phyloP scores from a whole-genome alignment of 768 basidiomycete species.

The Naganishia friedmannii region DNA sequence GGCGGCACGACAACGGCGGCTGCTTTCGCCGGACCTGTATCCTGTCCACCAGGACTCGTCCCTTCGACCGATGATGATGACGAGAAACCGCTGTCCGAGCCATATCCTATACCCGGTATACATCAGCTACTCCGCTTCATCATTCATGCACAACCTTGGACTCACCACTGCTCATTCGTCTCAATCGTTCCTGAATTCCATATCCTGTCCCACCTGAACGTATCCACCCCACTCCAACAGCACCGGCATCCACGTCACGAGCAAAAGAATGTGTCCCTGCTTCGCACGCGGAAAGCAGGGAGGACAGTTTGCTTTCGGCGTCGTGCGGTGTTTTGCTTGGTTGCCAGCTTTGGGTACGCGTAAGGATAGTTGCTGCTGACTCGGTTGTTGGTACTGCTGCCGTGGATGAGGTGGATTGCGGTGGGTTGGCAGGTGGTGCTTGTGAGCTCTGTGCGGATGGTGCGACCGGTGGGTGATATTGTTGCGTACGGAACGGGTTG shows the following conservation, averaged over 20 bases:
- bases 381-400: not conserved
- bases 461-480: not conserved
- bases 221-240: too few relatives aligned
- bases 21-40: not conserved
- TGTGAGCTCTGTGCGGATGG: not conserved
- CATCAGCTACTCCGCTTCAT: not conserved
- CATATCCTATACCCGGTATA: not conserved
- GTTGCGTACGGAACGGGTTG: constrained; percentile 5
- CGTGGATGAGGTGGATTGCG: not conserved
- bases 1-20: not conserved
- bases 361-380: not conserved
- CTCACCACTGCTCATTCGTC: constrained; percentile 6
- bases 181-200: not conserved
- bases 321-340: not conserved
- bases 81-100: constrained; percentile 3
- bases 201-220: not conserved
- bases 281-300: constrained; percentile 4
- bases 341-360: not conserved
- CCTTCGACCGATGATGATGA: not conserved
- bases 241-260: not conserved
- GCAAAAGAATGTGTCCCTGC: constrained; percentile 10
- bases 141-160: not conserved
- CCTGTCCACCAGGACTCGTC: not conserved
- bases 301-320: constrained; percentile 5
- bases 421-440: not conserved